These are phyloP conservation scores for Pythium rishiriense DNA, from an alignment of 352 stramenopile genomes.

Conservation along the genomic window DNA sequence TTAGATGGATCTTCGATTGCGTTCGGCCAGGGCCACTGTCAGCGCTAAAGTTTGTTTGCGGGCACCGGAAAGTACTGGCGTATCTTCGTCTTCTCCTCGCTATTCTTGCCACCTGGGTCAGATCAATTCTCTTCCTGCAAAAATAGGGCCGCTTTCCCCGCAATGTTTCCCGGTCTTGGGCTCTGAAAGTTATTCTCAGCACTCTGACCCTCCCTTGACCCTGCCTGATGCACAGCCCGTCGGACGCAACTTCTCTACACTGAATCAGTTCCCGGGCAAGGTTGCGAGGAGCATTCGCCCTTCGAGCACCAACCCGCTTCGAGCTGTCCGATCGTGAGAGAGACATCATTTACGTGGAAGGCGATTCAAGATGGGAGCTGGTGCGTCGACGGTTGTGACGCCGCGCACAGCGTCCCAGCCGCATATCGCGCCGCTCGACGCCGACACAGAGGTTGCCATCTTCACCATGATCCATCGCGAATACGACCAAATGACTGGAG, in stretches of 20 bases:
- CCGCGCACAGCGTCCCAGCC: slow-evolving; percentile 21
- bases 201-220: background rate
- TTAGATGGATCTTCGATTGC: too few relatives aligned
- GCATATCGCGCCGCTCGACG: slow-evolving; percentile 24
- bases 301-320: background rate
- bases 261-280: background rate
- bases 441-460: slow-evolving; percentile 39
- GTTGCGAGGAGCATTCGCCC: slow-evolving; percentile 1
- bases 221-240: background rate
- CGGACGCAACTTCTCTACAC: too few relatives aligned
- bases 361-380: slow-evolving; percentile 17
- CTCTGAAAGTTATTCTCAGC: background rate
- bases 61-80: too few relatives aligned
- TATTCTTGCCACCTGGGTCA: background rate
- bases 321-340: background rate
- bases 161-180: background rate
- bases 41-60: too few relatives aligned
- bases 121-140: background rate
- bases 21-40: too few relatives aligned
- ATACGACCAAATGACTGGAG: slow-evolving; percentile 61
- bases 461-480: slow-evolving; percentile 61
- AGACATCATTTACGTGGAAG: background rate
- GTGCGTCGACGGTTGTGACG: slow-evolving; percentile 16
- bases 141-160: background rate
- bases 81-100: background rate